A percentile compares a stretch with the other conserved stretches of the same genome.
These are phyloP conservation scores for Phytophthora kernoviae DNA, from an alignment of 352 stramenopile species.

Conservation along the genomic window DNA sequence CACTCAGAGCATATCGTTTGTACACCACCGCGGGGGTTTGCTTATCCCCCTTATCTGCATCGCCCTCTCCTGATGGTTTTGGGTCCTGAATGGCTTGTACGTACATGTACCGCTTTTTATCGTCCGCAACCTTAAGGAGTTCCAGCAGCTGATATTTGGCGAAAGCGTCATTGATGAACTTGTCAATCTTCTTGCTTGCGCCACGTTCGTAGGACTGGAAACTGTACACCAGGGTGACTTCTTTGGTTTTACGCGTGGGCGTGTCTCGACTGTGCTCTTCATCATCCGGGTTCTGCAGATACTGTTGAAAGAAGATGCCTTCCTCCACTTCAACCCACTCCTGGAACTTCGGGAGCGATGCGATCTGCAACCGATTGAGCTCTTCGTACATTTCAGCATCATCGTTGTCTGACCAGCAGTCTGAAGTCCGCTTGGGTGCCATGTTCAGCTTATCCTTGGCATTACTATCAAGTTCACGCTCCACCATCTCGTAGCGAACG, in stretches of 20 bases:
- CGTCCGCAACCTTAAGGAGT: constrained; percentile 35
- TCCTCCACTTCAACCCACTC: constrained; percentile 49
- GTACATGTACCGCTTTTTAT: constrained; percentile 61
- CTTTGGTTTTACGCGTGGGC: constrained; percentile 5
- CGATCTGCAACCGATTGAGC: constrained; percentile 42
- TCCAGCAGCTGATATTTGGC: constrained; percentile 41
- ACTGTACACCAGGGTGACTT: constrained; percentile 22
- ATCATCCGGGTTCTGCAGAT: constrained; percentile 8
- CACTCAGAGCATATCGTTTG: constrained; percentile 82
- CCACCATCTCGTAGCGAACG: constrained; percentile 43
- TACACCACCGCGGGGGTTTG: constrained; percentile 21
- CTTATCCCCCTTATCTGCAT: constrained; percentile 3
- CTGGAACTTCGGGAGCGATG: constrained; percentile 40
- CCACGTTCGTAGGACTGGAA: constrained; percentile 25
- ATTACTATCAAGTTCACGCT: constrained; percentile 30
- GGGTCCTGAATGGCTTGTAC: constrained; percentile 26
- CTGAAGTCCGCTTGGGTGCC: constrained; percentile 5
- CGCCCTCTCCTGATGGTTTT: constrained; percentile 2
- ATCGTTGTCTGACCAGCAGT: constrained; percentile 21
- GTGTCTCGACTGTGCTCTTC: constrained; percentile 10
- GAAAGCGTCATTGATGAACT: constrained; percentile 43
- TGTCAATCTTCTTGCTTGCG: constrained; percentile 41
- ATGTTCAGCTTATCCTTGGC: constrained; percentile 12
- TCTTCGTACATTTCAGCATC: constrained; percentile 28
- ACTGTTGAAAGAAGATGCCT: constrained; percentile 28